Percentiles rank a stretch among this genome's conserved stretches.
Evolutionary conservation across 78 protist species (phyloP).

Genomic region (Cavenderia fasciculata): DNA sequence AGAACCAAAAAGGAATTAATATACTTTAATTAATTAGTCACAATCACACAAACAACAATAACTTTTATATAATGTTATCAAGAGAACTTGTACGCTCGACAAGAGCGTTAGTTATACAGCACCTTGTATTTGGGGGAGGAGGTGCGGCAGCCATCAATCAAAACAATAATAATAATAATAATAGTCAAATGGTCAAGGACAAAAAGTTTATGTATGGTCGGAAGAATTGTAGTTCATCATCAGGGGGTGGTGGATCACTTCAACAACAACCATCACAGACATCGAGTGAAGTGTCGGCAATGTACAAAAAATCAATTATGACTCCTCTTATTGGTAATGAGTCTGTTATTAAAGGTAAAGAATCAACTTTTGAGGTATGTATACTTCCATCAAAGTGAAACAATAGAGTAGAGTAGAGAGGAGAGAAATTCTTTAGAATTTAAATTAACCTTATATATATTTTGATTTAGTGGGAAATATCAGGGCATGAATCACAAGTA

Average conservation of each 20-base stretch:
- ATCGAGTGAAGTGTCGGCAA: not conserved
- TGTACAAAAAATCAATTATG: not conserved
- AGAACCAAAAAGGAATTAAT: no score
- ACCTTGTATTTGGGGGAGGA: slow-evolving; percentile 35
- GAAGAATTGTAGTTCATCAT: not conserved
- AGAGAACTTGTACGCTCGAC: slow-evolving; percentile 57
- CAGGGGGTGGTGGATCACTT: not conserved
- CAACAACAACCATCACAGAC: slow-evolving; percentile 15
- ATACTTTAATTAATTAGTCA: no score
- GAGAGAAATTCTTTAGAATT: not conserved
- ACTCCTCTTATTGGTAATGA: not conserved
- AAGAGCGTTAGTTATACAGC: slow-evolving; percentile 54
- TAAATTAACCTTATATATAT: not conserved
- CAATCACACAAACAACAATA: no score
- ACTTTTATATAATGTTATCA: slow-evolving; percentile 55
- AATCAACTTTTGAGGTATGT: slow-evolving; percentile 35
- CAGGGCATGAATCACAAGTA: slow-evolving; percentile 64
- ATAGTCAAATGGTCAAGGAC: not conserved
- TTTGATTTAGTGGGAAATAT: slow-evolving; percentile 45
- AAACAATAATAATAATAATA: not conserved
- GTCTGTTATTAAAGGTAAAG: slow-evolving; percentile 1
- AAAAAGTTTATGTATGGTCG: slow-evolving; percentile 4
- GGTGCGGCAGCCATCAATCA: not conserved
- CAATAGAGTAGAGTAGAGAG: not conserved
- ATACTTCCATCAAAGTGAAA: not conserved